Percentiles rank a stretch among this genome's conserved stretches.
Evolutionary conservation across 2,329 filamentous ascomycete species (phyloP).

Genomic region (Calonectria leucothoes): DNA sequence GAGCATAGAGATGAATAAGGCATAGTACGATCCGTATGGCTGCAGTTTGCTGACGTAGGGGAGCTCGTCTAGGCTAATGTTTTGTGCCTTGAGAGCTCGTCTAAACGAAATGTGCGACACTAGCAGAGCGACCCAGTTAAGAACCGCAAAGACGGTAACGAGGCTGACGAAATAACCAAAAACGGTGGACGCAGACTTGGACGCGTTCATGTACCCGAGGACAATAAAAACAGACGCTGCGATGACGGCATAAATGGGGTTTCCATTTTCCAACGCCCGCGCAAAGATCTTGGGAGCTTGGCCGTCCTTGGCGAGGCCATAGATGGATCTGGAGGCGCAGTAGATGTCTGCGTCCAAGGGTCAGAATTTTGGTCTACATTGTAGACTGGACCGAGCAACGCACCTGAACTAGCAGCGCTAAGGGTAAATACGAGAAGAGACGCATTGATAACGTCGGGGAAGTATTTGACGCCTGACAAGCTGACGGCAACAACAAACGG

Average conservation of each 20-base stretch:
- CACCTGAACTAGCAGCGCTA: slow-evolving; percentile 35
- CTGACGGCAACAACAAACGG: slow-evolving; percentile 40
- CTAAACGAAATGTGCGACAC: slow-evolving; percentile 54
- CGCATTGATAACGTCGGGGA: slow-evolving; percentile 39
- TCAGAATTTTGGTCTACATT: not conserved
- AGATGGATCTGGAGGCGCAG: slow-evolving; percentile 54
- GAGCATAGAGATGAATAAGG: slow-evolving; percentile 44
- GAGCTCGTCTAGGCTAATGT: slow-evolving; percentile 46
- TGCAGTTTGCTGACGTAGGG: slow-evolving; percentile 53
- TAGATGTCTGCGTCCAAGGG: slow-evolving; percentile 39
- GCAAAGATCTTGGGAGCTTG: slow-evolving; percentile 47
- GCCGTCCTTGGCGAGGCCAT: slow-evolving; percentile 47
- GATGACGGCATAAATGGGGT: slow-evolving; percentile 54
- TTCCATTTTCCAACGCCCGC: slow-evolving; percentile 50
- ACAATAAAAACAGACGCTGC: slow-evolving; percentile 48
- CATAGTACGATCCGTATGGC: slow-evolving; percentile 53
- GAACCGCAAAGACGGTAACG: slow-evolving; percentile 55
- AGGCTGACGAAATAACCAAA: slow-evolving; percentile 57
- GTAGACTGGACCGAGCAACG: not conserved
- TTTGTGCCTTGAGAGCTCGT: slow-evolving; percentile 50
- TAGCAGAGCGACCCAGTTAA: slow-evolving; percentile 57
- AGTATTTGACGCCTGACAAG: slow-evolving; percentile 29
- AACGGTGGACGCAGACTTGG: slow-evolving; percentile 47
- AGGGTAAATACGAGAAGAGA: slow-evolving; percentile 39
- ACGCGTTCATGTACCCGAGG: slow-evolving; percentile 55